These are phyloP conservation scores for Fusarium beomiforme DNA, from an alignment of 2,329 filamentous ascomycete species.

Conservation along the genomic window DNA sequence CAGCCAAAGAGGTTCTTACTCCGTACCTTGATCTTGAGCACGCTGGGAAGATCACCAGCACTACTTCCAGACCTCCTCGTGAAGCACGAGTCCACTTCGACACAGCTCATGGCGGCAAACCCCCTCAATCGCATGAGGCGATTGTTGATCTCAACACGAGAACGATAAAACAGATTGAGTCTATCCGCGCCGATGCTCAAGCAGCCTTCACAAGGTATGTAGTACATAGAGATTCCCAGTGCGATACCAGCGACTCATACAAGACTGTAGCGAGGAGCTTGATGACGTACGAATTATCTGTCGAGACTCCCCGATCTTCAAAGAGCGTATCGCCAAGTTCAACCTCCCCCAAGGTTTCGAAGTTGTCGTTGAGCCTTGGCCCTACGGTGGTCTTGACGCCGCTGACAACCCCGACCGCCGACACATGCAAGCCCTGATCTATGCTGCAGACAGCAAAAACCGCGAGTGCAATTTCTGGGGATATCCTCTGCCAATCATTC, in stretches of 20 bases:
- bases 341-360: constrained; percentile 45
- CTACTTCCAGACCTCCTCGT: neutral
- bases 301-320: neutral
- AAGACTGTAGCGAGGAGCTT: neutral
- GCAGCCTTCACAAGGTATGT: neutral
- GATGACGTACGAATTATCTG: neutral
- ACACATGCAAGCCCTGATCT: constrained; percentile 48
- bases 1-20: accelerated
- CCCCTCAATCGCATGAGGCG: neutral
- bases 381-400: constrained; percentile 45
- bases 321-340: constrained; percentile 18
- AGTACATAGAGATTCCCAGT: accelerated
- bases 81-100: neutral
- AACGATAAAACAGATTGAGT: neutral
- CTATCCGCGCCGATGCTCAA: neutral
- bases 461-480: constrained; percentile 65
- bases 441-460: constrained; percentile 45
- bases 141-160: accelerated
- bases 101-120: neutral
- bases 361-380: constrained; percentile 48
- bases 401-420: constrained; percentile 42
- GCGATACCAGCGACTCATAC: neutral
- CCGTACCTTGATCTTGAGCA: neutral
- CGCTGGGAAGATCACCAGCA: neutral
- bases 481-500: constrained; percentile 61